These are phyloP conservation scores for Podila verticillata DNA, from an alignment of 192 early-diverging fungal species.

Conservation along the genomic window DNA sequence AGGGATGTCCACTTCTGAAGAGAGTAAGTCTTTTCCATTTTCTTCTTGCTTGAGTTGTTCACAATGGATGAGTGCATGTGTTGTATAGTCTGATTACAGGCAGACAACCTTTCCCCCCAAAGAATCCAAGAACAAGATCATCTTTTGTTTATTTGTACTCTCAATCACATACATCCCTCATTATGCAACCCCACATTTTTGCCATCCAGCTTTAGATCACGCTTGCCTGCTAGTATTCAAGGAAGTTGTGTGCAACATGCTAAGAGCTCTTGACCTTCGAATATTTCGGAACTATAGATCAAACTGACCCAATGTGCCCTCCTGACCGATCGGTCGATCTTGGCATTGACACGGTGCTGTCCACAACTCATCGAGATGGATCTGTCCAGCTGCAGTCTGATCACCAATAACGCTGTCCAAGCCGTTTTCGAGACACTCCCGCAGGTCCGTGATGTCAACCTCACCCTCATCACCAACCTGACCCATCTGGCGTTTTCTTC, in stretches of 20 bases:
- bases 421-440: conserved; percentile 53
- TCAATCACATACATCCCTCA: no score
- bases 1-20: conserved; percentile 55
- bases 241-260: no score
- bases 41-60: not conserved
- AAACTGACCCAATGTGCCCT: conserved; percentile 62
- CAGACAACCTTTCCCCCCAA: no score
- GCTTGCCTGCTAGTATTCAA: no score
- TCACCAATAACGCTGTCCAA: conserved; percentile 55
- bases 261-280: no score
- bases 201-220: no score
- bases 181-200: no score
- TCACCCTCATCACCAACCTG: conserved; percentile 44
- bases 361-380: conserved; percentile 63
- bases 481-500: conserved; percentile 52
- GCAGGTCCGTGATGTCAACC: conserved; percentile 63
- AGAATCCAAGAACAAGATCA: no score
- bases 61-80: no score
- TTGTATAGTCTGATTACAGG: no score
- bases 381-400: conserved; percentile 57
- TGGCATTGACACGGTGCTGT: conserved; percentile 58
- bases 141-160: no score
- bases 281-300: conserved; percentile 50
- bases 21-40: conserved; percentile 50
- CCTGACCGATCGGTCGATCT: conserved; percentile 57